Conservation (phyloP, 2,329 filamentous ascomycete species). For the Nigrospora sphaerica region DNA sequence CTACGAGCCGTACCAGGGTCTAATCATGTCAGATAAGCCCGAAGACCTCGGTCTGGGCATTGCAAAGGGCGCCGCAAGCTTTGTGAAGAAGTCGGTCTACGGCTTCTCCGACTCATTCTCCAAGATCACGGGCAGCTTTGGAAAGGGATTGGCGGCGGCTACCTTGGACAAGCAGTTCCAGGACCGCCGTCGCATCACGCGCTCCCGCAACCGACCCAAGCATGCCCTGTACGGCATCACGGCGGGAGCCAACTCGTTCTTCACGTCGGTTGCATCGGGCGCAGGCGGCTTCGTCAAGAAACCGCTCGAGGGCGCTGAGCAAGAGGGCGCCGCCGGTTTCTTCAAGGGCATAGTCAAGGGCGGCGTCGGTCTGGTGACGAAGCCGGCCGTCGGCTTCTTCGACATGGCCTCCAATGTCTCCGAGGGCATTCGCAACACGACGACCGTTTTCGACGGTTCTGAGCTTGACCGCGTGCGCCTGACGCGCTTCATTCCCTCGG, state of each 20-base stretch:
- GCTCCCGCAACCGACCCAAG: constrained; percentile 89
- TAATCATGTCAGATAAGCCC: constrained; percentile 92
- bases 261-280: constrained; percentile 85
- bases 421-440: constrained; percentile 96
- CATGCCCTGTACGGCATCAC: constrained; percentile 96
- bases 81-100: constrained; percentile 98
- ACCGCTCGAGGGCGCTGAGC: constrained; percentile 90
- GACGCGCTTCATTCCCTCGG: constrained; percentile 82
- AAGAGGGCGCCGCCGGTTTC: constrained; percentile 88
- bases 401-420: constrained; percentile 96
- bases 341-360: constrained; percentile 98
- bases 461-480: constrained; percentile 93
- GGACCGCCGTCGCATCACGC: constrained; percentile 87
- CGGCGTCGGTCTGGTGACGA: constrained; percentile 87
- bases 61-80: constrained; percentile 91
- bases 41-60: constrained; percentile 94
- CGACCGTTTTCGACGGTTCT: constrained; percentile 92
- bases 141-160: constrained; percentile 90
- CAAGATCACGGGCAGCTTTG: constrained; percentile 94
- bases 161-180: constrained; percentile 99
- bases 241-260: constrained; percentile 89
- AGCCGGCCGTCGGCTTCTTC: constrained; percentile 92
- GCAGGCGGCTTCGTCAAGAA: constrained; percentile 91
- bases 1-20: constrained; percentile 96
- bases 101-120: constrained; percentile 96